Evolutionary conservation across 2,329 filamentous ascomycete genomes (phyloP).

Genomic region (Diaporthe sp.): DNA sequence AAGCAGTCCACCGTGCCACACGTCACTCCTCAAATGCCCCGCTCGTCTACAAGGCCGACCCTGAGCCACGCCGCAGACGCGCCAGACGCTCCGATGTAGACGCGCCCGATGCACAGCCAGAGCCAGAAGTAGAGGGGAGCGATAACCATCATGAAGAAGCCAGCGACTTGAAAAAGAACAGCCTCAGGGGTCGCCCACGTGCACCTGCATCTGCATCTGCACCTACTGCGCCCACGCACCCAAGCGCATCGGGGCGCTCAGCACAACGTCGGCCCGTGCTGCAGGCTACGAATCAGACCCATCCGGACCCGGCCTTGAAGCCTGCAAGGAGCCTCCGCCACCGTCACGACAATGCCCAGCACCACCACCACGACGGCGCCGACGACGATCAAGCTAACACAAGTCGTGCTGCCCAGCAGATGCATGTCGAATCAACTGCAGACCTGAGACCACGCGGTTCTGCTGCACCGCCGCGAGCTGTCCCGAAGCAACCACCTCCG

Average conservation of each 20-base stretch:
- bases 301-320: constrained; percentile 25
- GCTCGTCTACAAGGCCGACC: constrained; percentile 48
- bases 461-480: constrained; percentile 30
- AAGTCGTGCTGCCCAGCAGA: constrained; percentile 26
- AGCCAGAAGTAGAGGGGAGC: background rate
- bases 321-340: constrained; percentile 31
- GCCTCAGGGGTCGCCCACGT: background rate
- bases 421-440: constrained; percentile 7
- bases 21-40: constrained; percentile 50
- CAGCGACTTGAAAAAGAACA: constrained; percentile 1
- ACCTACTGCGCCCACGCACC: constrained; percentile 8
- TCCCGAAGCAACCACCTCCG: constrained; percentile 23
- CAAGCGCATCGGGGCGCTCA: constrained; percentile 17
- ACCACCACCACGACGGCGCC: background rate
- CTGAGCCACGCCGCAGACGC: constrained; percentile 45
- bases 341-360: background rate
- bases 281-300: constrained; percentile 37
- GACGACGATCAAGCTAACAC: constrained; percentile 7
- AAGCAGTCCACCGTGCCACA: constrained; percentile 45
- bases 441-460: constrained; percentile 27
- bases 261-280: constrained; percentile 37
- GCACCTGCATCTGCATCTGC: constrained; percentile 22
- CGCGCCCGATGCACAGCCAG: constrained; percentile 26
- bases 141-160: background rate
- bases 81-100: constrained; percentile 39